Base-by-base conservation (phyloP, 768 basidiomycete species). In the Nidularia pulvinata region DNA sequence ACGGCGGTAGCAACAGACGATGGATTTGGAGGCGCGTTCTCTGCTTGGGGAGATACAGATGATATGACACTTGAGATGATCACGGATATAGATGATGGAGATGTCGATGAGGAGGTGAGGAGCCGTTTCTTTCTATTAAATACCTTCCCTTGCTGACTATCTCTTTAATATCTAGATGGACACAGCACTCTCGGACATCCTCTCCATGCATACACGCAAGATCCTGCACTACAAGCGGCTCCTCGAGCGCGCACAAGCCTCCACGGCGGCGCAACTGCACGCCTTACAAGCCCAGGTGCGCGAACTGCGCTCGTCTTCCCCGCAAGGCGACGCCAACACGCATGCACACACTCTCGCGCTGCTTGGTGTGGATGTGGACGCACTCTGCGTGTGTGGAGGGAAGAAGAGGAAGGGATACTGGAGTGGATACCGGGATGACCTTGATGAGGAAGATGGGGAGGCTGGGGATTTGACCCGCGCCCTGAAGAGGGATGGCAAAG, bases 231-330 rank as follows among this genome's bases (percentile, higher is more conserved):
- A 90, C 69, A 93, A 88, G 62, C 81, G 91, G 1, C 77, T 94
- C 1, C 79, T 94, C 10, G 91, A 94, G 59, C 86, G 87, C 39
- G 80, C 90, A 0, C 93, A 94, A 60, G 83, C 87, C 2, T 84
- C 85, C 7, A 79, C 88, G 1, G 89, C 91, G 0, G 86, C 91
- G 1, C 93, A 94, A 61, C 73, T 93, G 1, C 91, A 94, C 61
- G 91, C 93, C 0, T 73, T 95, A 1, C 91, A 93, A 68, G 91
- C 91, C 1, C 90, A 94, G 62, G 74, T 92, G 3, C 76, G 83
- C 10, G 73, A 90, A 30, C 72, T 93, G 33, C 83, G 88, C 43
- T 69, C 73, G 10, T 77, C 69, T 55, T 55, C 68, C 37, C 60
- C 57, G 13, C 56, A 61, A 39, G 57, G 49, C 50, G 55, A 49